These are phyloP conservation scores for Heliocybe sulcata DNA, from an alignment of 1,284 basidiomycete species.

Conservation along the genomic window DNA sequence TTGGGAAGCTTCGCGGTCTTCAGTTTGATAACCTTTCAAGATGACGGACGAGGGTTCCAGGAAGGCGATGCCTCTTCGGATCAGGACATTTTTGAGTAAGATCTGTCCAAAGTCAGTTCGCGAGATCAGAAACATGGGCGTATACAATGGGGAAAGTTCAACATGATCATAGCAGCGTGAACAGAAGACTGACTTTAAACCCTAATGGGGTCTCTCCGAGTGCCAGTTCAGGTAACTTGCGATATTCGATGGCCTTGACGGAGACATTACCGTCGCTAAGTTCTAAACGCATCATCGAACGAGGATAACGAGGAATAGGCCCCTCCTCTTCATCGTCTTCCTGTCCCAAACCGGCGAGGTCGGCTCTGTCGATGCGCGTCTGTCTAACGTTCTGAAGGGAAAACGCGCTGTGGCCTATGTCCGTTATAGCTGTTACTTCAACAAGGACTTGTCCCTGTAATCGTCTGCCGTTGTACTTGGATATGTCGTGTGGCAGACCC, in stretches of 20 bases:
- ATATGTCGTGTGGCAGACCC: slow-evolving; percentile 48
- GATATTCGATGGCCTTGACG: slow-evolving; percentile 66
- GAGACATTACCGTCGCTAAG: slow-evolving; percentile 58
- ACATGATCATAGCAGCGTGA: background rate
- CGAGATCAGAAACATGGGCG: background rate
- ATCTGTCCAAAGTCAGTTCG: slow-evolving; percentile 34
- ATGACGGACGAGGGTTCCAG: slow-evolving; percentile 57
- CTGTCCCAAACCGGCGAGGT: slow-evolving; percentile 33
- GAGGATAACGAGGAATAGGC: slow-evolving; percentile 65
- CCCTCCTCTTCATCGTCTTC: slow-evolving; percentile 62
- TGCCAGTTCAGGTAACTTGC: slow-evolving; percentile 45
- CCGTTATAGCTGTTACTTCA: slow-evolving; percentile 66
- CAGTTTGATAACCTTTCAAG: slow-evolving; percentile 48
- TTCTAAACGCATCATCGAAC: slow-evolving; percentile 60
- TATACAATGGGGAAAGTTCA: background rate
- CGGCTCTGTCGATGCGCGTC: slow-evolving; percentile 53
- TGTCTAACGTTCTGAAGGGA: slow-evolving; percentile 55
- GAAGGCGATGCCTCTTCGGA: slow-evolving; percentile 59
- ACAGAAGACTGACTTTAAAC: slow-evolving; percentile 47
- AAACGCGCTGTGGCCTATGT: slow-evolving; percentile 69
- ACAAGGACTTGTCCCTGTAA: slow-evolving; percentile 46
- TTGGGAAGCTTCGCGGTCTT: slow-evolving; percentile 49
- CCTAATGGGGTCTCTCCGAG: slow-evolving; percentile 66
- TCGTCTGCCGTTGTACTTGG: slow-evolving; percentile 23
- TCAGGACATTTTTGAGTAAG: slow-evolving; percentile 50